Evolutionary conservation across 2,329 filamentous ascomycete species (phyloP), one percentile per base, ranked within the genome.

Genomic region (Verticillium longisporum): DNA sequence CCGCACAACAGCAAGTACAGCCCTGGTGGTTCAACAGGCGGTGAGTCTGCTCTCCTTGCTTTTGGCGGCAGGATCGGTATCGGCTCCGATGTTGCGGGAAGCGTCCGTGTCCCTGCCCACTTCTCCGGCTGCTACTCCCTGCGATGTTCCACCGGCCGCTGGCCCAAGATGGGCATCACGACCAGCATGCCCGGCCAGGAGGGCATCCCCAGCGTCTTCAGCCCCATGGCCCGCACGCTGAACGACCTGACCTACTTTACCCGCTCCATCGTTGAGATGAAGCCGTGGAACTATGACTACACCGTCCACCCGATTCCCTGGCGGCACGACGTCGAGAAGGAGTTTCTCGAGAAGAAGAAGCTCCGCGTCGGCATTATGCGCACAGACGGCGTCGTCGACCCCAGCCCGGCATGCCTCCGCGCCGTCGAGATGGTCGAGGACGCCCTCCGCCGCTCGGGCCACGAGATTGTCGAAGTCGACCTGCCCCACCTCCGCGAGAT

Each of bases 111-210:
- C 1, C 94, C 93, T 0, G 94, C 93, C 5, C 92, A 96, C 68
- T 97, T 92, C 78, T 90, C 90, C 2, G 93, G 93, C 9, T 91
- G 94, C 71, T 97, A 96, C 74, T 89, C 89, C 18, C 77, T 97
- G 31, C 86, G 90, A 38, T 97, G 93, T 75, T 93, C 90, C 3
- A 96, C 91, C 1, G 93, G 94, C 1, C 83, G 93, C 57, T 97
- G 93, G 92, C 91, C 92, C 1, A 96, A 96, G 73, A 82, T 85
- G 53, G 92, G 92, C 10, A 87, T 92, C 71, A 85, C 84, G 63
- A 97, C 93, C 0, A 93, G 89, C 68, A 97, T 97, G 92, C 87
- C 90, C 0, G 94, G 94, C 0, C 92, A 97, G 72, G 94, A 97
- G 71, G 93, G 92, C 0, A 87, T 97, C 36, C 87, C 91, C 1